Evolutionary conservation across 2,329 filamentous ascomycete species (phyloP).

Genomic region (Metarhizium album): DNA sequence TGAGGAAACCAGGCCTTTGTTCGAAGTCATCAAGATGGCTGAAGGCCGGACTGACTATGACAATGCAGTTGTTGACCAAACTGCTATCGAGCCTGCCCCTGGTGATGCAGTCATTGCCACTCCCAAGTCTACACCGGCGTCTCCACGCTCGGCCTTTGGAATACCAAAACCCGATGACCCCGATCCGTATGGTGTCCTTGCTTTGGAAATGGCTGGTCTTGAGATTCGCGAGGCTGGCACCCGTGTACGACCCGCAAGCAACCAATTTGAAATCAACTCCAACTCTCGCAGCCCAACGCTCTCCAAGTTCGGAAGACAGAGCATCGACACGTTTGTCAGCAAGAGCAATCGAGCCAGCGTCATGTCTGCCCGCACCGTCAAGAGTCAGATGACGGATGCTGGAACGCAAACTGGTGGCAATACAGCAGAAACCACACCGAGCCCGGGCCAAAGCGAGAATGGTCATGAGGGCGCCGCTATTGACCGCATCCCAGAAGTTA

Average conservation of each 20-base stretch:
- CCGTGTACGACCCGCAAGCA: constrained; percentile 56
- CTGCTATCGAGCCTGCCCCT: constrained; percentile 59
- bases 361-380: constrained; percentile 60
- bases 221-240: constrained; percentile 85
- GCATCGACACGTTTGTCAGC: constrained; percentile 51
- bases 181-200: constrained; percentile 83
- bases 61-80: constrained; percentile 49
- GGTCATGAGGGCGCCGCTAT: constrained; percentile 31
- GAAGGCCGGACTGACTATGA: constrained; percentile 75
- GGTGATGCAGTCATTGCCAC: constrained; percentile 55
- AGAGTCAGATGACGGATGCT: constrained; percentile 60
- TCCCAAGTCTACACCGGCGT: constrained; percentile 25
- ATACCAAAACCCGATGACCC: constrained; percentile 72
- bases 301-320: constrained; percentile 50
- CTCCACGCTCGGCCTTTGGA: constrained; percentile 52
- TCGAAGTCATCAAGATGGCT: constrained; percentile 78
- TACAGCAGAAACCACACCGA: constrained; percentile 43
- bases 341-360: constrained; percentile 62
- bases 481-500: constrained; percentile 23
- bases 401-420: constrained; percentile 47
- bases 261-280: constrained; percentile 73
- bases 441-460: constrained; percentile 42
- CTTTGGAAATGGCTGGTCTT: constrained; percentile 80
- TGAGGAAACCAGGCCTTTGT: constrained; percentile 48
- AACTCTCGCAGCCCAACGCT: constrained; percentile 64